A percentile compares a stretch with the other conserved stretches of the same genome.
Conservation (phyloP, 768 basidiomycete genomes). For the Nidularia sp. region DNA sequence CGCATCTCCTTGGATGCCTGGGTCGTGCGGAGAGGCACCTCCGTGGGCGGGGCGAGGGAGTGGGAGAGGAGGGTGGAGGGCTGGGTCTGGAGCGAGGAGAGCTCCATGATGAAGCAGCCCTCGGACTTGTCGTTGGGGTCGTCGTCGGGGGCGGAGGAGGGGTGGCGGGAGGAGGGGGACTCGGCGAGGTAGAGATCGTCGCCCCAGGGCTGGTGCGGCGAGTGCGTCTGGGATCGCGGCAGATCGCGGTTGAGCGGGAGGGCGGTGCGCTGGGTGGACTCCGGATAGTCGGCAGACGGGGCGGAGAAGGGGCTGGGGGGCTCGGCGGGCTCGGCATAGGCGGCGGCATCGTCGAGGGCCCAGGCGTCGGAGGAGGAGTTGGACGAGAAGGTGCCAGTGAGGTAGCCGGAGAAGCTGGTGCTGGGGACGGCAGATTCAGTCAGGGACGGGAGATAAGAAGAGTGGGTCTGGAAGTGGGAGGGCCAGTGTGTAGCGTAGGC, state of each 20-base stretch:
- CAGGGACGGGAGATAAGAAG: not conserved
- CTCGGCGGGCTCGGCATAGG: not conserved
- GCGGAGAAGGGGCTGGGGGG: not conserved
- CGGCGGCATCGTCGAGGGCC: not conserved
- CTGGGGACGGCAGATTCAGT: not conserved
- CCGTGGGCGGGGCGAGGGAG: conserved; percentile 49
- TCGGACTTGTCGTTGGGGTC: conserved; percentile 13
- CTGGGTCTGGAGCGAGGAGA: conserved; percentile 16
- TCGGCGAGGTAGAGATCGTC: conserved; percentile 5
- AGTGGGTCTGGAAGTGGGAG: not conserved
- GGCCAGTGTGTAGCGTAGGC: not conserved
- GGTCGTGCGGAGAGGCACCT: conserved; percentile 73
- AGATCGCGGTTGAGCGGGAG: conserved; percentile 10
- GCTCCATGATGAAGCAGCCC: conserved; percentile 42
- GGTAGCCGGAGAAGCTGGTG: not conserved
- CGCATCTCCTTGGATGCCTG: conserved; percentile 70
- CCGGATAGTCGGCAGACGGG: conserved; percentile 8
- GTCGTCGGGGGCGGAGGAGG: conserved; percentile 22
- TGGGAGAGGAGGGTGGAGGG: conserved; percentile 21
- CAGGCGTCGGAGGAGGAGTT: not conserved
- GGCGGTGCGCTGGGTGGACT: conserved; percentile 14
- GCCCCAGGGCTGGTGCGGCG: conserved; percentile 6
- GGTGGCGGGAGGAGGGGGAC: conserved; percentile 8
- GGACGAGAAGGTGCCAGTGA: not conserved
- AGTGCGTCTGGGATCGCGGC: conserved; percentile 15